Evolutionary conservation across 2,329 filamentous ascomycete species (phyloP).

Genomic region (Monilinia vaccinii-corymbosi): DNA sequence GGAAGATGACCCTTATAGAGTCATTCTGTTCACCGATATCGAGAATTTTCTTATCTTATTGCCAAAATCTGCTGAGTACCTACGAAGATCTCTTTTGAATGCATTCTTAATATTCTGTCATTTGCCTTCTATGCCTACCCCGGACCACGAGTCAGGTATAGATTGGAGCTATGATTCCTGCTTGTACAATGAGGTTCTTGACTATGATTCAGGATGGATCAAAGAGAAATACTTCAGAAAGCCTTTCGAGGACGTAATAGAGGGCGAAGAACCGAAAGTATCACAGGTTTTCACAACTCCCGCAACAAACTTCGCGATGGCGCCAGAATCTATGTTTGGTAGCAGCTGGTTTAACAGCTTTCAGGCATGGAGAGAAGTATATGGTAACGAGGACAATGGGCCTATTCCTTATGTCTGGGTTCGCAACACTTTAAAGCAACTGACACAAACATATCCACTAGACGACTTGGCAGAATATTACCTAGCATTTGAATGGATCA

Average conservation of each 20-base stretch:
- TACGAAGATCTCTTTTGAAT: slow-evolving; percentile 48
- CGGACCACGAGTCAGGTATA: slow-evolving; percentile 20
- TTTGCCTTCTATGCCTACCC: slow-evolving; percentile 43
- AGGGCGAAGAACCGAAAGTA: slow-evolving; percentile 18
- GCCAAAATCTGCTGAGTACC: slow-evolving; percentile 32
- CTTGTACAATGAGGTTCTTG: slow-evolving; percentile 34
- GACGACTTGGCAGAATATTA: slow-evolving; percentile 57
- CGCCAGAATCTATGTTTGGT: slow-evolving; percentile 46
- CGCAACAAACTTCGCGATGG: slow-evolving; percentile 24
- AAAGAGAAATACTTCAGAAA: slow-evolving; percentile 7
- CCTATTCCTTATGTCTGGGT: slow-evolving; percentile 35
- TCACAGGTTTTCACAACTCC: slow-evolving; percentile 19
- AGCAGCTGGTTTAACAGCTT: slow-evolving; percentile 9
- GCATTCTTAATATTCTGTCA: slow-evolving; percentile 62
- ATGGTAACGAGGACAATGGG: slow-evolving; percentile 13
- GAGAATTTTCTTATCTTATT: slow-evolving; percentile 49
- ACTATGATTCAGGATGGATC: slow-evolving; percentile 16
- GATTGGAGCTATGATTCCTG: slow-evolving; percentile 45
- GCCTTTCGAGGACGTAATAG: not conserved
- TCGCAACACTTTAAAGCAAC: slow-evolving; percentile 44
- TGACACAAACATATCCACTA: slow-evolving; percentile 40
- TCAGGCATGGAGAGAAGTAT: slow-evolving; percentile 17
- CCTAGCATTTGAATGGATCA: slow-evolving; percentile 55
- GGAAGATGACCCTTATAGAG: slow-evolving; percentile 74
- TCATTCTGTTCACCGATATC: slow-evolving; percentile 74